These are phyloP conservation scores for Hibiscus mutabilis DNA, from an alignment of 345 rosid species.

Conservation along the genomic window DNA sequence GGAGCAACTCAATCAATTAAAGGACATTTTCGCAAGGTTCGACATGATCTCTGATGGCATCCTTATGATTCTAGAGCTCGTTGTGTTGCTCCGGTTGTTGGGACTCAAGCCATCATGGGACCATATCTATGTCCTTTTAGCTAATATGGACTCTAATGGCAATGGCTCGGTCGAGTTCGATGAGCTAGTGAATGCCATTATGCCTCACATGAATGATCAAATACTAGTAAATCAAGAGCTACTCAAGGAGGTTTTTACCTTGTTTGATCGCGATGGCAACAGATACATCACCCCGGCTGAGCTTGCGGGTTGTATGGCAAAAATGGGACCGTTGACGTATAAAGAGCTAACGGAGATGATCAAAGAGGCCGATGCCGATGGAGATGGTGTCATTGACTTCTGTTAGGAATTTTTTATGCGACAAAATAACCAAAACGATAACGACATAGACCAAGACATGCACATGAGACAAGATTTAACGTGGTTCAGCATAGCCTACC, in stretches of 20 bases:
- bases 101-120: constrained; percentile 78
- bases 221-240: constrained; percentile 51
- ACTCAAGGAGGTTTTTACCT: constrained; percentile 48
- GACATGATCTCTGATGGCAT: constrained; percentile 89
- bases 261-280: constrained; percentile 71
- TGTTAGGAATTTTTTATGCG: no score
- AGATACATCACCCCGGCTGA: constrained; percentile 72
- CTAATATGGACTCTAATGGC: constrained; percentile 73
- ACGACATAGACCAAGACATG: no score
- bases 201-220: constrained; percentile 51
- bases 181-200: constrained; percentile 48
- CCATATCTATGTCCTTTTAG: constrained; percentile 57
- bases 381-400: constrained; percentile 75
- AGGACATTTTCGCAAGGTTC: constrained; percentile 56
- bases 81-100: constrained; percentile 64
- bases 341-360: constrained; percentile 72
- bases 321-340: constrained; percentile 78
- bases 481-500: no score
- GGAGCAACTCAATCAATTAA: constrained; percentile 46
- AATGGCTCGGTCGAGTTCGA: constrained; percentile 72
- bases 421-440: no score
- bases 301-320: constrained; percentile 74
- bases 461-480: no score
- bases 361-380: constrained; percentile 67
- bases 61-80: constrained; percentile 77